Evolutionary conservation across 139 green algal species (phyloP).

Genomic region (Chlamydomonas sphaeroides): DNA sequence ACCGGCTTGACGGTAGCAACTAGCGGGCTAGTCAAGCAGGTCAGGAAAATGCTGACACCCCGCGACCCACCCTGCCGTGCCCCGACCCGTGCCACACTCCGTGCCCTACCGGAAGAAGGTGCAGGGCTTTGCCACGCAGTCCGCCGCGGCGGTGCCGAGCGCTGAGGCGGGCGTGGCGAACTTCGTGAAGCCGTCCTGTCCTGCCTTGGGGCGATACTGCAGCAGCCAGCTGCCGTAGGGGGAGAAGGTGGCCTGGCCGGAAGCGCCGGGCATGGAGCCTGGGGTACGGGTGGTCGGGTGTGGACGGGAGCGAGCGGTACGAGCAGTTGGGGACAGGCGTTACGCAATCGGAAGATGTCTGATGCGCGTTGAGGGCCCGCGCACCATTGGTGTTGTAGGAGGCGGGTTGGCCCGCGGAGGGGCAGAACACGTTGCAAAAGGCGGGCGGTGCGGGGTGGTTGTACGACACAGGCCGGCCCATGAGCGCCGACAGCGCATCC

Average conservation of each 20-base stretch:
- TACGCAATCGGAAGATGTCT: too few relatives aligned
- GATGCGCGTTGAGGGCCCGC: too few relatives aligned
- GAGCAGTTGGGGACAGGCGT: too few relatives aligned
- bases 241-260: background rate
- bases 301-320: too few relatives aligned
- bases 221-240: slow-evolving; percentile 26
- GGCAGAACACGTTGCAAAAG: slow-evolving; percentile 34
- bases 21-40: too few relatives aligned
- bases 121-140: background rate
- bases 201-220: background rate
- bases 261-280: background rate
- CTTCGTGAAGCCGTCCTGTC: slow-evolving; percentile 6
- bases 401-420: background rate
- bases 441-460: slow-evolving; percentile 12
- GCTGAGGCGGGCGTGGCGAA: background rate
- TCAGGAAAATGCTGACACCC: too few relatives aligned
- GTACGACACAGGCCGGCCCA: background rate
- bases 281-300: too few relatives aligned
- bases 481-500: background rate
- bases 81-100: too few relatives aligned
- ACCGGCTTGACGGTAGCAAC: too few relatives aligned
- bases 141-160: background rate
- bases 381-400: background rate
- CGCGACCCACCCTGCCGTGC: too few relatives aligned
- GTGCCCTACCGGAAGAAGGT: slow-evolving; percentile 4